Evolutionary conservation across 164 flowering plant species (phyloP), one percentile per base, ranked within the genome.

Genomic region (Malania oleifera): DNA sequence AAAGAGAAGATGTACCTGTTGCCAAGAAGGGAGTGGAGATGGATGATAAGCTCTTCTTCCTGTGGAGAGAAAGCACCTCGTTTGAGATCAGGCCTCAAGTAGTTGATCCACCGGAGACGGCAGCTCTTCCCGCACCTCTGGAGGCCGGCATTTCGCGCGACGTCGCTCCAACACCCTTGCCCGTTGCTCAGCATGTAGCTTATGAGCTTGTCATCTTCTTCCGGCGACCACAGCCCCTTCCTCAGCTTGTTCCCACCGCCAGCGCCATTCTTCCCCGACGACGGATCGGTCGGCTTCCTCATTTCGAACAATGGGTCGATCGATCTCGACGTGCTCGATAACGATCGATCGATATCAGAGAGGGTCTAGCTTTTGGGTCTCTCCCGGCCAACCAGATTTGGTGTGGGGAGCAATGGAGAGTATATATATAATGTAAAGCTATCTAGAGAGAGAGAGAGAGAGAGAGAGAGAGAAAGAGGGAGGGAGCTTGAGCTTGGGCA

Each of bases 151-250:
- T 77, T 83, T 57, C 82, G 54, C 0, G 88, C 88, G 0, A 83
- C 82, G 41, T 83, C 85, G 47, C 83, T 80, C 88, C 88, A 83
- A 58, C 88, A 83, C 8, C 88, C 88, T 27, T 78, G 82, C 1
- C 85, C 85, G 51, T 77, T 77, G 19, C 49, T 73, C 35, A 77
- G 43, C 88, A 80, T 83, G 62, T 83, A 83, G 31, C 46, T 72
- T 73, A 83, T 81, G 14, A 83, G 70, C 73, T 80, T 83, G 19
- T 79, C 83, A 58, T 83, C 88, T 55, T 83, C 88, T 41, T 82
- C 85, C 0, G 87, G 87, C 3, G 87, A 82, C 87, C 87, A 82
- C 57, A 82, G 49, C 5, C 88, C 88, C 59, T 83, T 83, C 20
- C 85, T 62, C 10, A 80, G 75, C 75, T 80, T 78, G 23, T 27